Conservation (phyloP, 345 rosid species). For the Populus alba region DNA sequence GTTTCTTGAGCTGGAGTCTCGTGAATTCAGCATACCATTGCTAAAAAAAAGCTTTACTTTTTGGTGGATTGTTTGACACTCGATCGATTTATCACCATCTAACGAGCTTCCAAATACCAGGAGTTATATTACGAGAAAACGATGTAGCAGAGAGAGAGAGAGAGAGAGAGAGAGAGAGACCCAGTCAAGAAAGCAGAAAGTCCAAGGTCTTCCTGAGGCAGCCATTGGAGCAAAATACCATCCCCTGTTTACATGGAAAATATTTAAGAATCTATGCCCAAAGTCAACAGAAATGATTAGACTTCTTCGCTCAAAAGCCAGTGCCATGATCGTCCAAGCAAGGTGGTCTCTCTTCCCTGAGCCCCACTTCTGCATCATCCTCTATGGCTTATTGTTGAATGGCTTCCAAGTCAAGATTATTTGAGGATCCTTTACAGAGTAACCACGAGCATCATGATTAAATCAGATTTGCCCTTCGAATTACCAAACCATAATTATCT, state of each 20-base stretch:
- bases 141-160: neutral
- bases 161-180: neutral
- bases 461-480: neutral
- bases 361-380: neutral
- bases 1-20: no score
- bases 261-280: neutral
- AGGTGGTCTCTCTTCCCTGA: neutral
- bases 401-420: neutral
- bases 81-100: no score
- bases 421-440: neutral
- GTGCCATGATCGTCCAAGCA: neutral
- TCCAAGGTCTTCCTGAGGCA: neutral
- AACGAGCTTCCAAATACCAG: no score
- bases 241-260: neutral
- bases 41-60: no score
- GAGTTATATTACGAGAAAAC: no score
- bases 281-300: conserved; percentile 32
- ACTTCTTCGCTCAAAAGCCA: neutral
- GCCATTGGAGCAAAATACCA: neutral
- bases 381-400: neutral
- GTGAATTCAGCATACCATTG: no score
- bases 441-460: neutral
- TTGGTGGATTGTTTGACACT: no score
- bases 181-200: conserved; percentile 3
- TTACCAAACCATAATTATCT: neutral